Evolutionary conservation across 805 yeast species (phyloP).

Genomic region (Sporopachydermia quercuum): DNA sequence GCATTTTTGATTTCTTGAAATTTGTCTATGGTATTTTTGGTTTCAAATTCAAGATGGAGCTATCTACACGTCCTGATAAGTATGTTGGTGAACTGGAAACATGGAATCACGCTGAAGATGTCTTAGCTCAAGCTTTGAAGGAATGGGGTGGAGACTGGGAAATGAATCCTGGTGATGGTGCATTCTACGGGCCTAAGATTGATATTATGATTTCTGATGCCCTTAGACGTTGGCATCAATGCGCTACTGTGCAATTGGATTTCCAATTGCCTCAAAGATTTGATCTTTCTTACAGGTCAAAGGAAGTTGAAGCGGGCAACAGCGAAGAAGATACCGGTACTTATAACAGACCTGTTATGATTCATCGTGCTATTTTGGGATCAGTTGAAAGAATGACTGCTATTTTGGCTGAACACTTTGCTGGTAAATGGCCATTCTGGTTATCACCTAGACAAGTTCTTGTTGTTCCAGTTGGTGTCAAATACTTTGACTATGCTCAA

Average conservation of each 20-base stretch:
- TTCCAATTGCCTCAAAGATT: constrained; percentile 96
- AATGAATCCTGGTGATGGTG: constrained; percentile 95
- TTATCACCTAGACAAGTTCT: constrained; percentile 96
- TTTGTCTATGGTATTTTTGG: constrained; percentile 85
- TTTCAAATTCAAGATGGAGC: constrained; percentile 90
- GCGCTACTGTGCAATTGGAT: constrained; percentile 97
- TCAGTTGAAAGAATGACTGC: constrained; percentile 99
- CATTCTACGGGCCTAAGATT: constrained; percentile 92
- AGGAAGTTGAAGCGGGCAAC: constrained; percentile 31
- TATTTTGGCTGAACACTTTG: constrained; percentile 92
- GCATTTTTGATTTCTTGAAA: constrained; percentile 74
- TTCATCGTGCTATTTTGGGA: constrained; percentile 97
- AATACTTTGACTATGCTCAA: constrained; percentile 82
- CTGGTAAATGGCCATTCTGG: constrained; percentile 99
- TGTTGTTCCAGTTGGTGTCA: constrained; percentile 94
- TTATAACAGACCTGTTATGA: constrained; percentile 89
- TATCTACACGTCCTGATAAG: constrained; percentile 94
- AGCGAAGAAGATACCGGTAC: constrained; percentile 30
- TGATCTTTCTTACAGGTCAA: constrained; percentile 73
- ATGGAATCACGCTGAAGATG: constrained; percentile 85
- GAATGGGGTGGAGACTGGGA: constrained; percentile 87
- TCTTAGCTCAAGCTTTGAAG: constrained; percentile 69
- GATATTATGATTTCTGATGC: constrained; percentile 95
- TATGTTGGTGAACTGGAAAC: constrained; percentile 88
- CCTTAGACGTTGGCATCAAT: constrained; percentile 91